phyloP scores from a whole-genome alignment of 2,329 filamentous ascomycete species.

The Calycina herbarum region DNA sequence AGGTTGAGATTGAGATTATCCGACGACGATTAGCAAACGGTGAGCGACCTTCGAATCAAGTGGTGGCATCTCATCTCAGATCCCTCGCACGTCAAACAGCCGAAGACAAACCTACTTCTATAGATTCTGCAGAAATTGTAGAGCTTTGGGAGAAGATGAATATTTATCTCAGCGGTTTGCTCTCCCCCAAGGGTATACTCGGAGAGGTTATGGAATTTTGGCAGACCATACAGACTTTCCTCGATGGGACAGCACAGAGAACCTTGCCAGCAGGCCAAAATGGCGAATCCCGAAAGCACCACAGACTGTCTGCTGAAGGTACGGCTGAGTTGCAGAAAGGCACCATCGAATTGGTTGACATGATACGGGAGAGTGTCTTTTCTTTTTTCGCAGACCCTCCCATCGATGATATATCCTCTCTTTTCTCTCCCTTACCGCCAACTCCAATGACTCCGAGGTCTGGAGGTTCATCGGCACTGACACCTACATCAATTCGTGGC shows the following conservation, averaged over 20 bases:
- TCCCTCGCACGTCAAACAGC: conserved; percentile 68
- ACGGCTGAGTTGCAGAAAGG: conserved; percentile 73
- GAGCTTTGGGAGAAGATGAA: conserved; percentile 93
- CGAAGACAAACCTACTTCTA: conserved; percentile 58
- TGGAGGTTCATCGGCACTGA: conserved; percentile 40
- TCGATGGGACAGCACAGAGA: conserved; percentile 80
- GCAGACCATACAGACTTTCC: conserved; percentile 87
- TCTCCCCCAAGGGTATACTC: conserved; percentile 78
- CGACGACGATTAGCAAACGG: conserved; percentile 74
- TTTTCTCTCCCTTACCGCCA: conserved; percentile 77
- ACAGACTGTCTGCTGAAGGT: conserved; percentile 72
- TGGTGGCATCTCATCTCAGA: conserved; percentile 74
- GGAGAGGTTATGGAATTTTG: conserved; percentile 92
- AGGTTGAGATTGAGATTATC: conserved; percentile 88
- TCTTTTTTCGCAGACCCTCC: conserved; percentile 86
- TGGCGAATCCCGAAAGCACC: conserved; percentile 77
- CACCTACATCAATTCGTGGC: conserved; percentile 61
- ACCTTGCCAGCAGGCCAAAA: conserved; percentile 78
- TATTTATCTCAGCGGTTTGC: conserved; percentile 68
- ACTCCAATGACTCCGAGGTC: conserved; percentile 68
- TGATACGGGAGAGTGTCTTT: conserved; percentile 76
- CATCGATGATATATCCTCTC: conserved; percentile 82
- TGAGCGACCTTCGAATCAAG: conserved; percentile 68
- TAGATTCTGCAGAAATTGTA: conserved; percentile 79
- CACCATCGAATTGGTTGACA: conserved; percentile 76